Evolutionary conservation across 495 filamentous ascomycete genomes (phyloP).

Genomic region (Talaromyces nanjingensis): DNA sequence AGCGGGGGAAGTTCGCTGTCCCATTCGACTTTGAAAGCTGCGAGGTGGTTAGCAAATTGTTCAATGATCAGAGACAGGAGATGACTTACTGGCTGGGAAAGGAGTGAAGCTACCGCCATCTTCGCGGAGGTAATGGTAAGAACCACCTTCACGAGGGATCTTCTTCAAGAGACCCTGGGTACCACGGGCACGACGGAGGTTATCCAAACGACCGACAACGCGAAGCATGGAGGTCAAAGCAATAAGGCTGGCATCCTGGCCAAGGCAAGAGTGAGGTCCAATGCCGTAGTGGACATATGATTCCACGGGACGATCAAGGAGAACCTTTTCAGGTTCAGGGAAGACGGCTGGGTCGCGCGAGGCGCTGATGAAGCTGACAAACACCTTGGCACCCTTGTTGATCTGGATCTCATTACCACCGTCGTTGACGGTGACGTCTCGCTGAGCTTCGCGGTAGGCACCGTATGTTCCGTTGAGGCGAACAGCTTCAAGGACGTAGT

Average conservation of each 20-base stretch:
- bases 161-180: constrained; percentile 68
- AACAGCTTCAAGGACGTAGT: constrained; percentile 47
- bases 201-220: constrained; percentile 47
- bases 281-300: constrained; percentile 62
- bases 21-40: constrained; percentile 5
- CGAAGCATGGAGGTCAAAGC: constrained; percentile 61
- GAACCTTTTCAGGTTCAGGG: constrained; percentile 60
- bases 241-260: constrained; percentile 51
- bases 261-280: constrained; percentile 57
- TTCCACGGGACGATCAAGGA: constrained; percentile 58
- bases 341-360: constrained; percentile 56
- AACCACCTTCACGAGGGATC: constrained; percentile 51
- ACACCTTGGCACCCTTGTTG: constrained; percentile 46
- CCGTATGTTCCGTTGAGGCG: constrained; percentile 56
- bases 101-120: constrained; percentile 65
- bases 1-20: neutral
- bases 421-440: constrained; percentile 41
- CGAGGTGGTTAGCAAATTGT: neutral
- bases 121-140: constrained; percentile 64
- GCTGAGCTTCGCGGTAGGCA: constrained; percentile 44
- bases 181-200: constrained; percentile 62
- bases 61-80: neutral
- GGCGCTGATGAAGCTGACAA: constrained; percentile 44
- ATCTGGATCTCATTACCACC: constrained; percentile 42
- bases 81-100: constrained; percentile 60